Base-by-base conservation (phyloP, 2,329 filamentous ascomycete genomes). In the Aspergillus chevalieri region DNA sequence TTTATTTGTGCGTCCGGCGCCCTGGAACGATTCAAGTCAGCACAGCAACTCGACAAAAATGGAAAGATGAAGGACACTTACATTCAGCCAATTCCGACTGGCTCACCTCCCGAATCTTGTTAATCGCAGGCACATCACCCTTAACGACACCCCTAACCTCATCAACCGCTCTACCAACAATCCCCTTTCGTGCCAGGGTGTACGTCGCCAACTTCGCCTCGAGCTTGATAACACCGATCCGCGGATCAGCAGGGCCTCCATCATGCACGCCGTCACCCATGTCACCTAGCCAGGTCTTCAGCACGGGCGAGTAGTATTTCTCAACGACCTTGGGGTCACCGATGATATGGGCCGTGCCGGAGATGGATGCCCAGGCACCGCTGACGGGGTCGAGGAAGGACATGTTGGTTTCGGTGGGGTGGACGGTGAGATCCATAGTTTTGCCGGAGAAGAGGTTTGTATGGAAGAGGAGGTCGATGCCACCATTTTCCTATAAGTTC, bases 381-480 rank as follows among this genome's bases (percentile, higher is more conserved):
- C 81, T 81, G n/a, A 59, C 43, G 56, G 71, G 69, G 67, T 86
- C 86, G 58, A 92, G 77, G 76, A 95, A 95, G 44, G 85, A 81
- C 56, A 95, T 78, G 74, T 95, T 94, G n/a, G 60, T 62, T 74
- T 90, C 79, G 58, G 87, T 80, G 0, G 84, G 75, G 68, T 94
- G 84, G 49, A 76, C 75, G 49, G 81, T 76, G 39, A 95, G 78
- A 63, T 95, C 89, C 68, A 89, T 80, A 4, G 88, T 90, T 78
- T 95, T 95, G 72, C 88, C 83, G 8, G 87, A 90, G 67, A 92
- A 87, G 54, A 88, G 90, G 76, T 95, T 95, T 64, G 89, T 90
- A 76, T 93, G 86, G 79, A 95, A 95, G 68, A 95, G 80, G 49
- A 93, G 80, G 66, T 94, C 89, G 50, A 90, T 78, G 62, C 87